Conservation (phyloP, 2,329 filamentous ascomycete species). For the Beauveria caledonica region DNA sequence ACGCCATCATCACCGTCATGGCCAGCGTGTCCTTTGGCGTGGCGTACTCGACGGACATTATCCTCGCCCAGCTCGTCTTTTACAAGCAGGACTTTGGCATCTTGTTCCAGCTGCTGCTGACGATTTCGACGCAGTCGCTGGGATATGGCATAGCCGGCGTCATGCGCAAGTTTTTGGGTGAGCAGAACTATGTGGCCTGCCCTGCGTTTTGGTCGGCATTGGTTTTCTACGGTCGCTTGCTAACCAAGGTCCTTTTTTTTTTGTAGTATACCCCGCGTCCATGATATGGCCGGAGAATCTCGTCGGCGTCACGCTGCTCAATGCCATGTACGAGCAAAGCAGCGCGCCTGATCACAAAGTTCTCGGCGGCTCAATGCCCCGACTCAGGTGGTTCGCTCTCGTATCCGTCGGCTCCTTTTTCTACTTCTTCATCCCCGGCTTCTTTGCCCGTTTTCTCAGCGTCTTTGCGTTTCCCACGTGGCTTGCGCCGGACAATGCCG, state of each 20-base stretch:
- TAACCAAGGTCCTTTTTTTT: not conserved
- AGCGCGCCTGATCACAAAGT: constrained; percentile 41
- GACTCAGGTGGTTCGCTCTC: constrained; percentile 56
- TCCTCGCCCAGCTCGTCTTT: constrained; percentile 62
- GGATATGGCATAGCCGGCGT: constrained; percentile 64
- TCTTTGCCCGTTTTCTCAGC: constrained; percentile 59
- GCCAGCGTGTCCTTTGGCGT: constrained; percentile 62
- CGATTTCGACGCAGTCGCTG: constrained; percentile 59
- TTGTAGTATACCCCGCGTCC: constrained; percentile 51
- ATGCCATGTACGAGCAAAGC: constrained; percentile 61
- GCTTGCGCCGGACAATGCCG: constrained; percentile 58
- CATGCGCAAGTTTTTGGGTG: constrained; percentile 55
- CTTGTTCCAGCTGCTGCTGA: constrained; percentile 56
- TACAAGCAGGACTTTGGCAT: constrained; percentile 64
- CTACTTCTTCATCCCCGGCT: constrained; percentile 64
- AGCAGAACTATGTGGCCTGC: constrained; percentile 15
- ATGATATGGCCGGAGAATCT: constrained; percentile 70
- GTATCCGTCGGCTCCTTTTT: constrained; percentile 49
- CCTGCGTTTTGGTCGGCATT: not conserved
- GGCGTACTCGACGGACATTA: constrained; percentile 66
- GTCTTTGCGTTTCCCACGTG: constrained; percentile 65
- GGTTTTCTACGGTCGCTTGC: not conserved
- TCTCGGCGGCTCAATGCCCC: constrained; percentile 56
- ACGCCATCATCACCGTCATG: constrained; percentile 61
- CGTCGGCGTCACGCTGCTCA: constrained; percentile 59